A percentile compares a stretch with the other conserved stretches of the same genome.
Evolutionary conservation across 2,329 filamentous ascomycete genomes (phyloP).

Genomic region (Xylaria sp.): DNA sequence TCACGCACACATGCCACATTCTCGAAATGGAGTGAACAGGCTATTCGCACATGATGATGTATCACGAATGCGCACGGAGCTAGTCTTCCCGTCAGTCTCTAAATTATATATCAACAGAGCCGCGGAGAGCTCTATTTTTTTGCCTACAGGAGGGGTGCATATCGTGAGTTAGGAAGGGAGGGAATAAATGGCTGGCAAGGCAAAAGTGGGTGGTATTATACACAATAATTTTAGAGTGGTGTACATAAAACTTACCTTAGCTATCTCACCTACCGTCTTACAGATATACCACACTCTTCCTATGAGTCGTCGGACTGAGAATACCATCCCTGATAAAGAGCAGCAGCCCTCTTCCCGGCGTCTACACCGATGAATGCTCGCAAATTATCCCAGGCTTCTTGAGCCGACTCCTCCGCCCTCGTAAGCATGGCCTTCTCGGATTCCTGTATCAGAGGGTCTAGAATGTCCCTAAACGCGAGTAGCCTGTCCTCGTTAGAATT

Average conservation of each 20-base stretch:
- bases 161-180: neutral
- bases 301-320: neutral
- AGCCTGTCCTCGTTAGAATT: neutral
- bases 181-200: too few species aligned
- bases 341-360: constrained; percentile 3
- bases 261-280: neutral
- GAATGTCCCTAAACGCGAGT: neutral
- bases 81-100: neutral
- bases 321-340: neutral
- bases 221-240: neutral
- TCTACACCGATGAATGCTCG: neutral
- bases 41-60: neutral
- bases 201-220: neutral
- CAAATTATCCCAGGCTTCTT: constrained; percentile 4
- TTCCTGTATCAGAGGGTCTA: neutral
- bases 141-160: neutral
- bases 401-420: neutral
- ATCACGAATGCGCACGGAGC: constrained; percentile 1
- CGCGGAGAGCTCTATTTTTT: too few species aligned
- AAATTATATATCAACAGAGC: neutral
- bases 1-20: neutral
- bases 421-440: constrained; percentile 2
- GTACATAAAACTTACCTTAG: neutral
- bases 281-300: neutral
- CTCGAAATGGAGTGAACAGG: neutral